Evolutionary conservation across 2,329 filamentous ascomycete genomes (phyloP), one percentile per base, ranked within the genome.

Genomic region (Hymenoscyphus salicellus): DNA sequence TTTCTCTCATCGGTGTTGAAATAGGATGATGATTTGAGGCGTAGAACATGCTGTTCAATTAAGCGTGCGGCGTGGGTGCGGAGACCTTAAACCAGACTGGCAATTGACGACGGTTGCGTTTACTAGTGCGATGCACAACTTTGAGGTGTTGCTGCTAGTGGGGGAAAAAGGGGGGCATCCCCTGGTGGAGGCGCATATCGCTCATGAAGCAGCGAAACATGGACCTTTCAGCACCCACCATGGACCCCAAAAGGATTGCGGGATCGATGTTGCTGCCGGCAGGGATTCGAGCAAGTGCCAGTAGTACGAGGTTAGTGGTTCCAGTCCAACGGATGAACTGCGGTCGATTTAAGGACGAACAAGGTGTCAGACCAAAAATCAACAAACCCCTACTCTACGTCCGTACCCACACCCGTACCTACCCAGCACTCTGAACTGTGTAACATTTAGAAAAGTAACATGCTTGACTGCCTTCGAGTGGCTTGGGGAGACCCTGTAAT

Each of bases 31-130:
- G 46, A 23, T 23, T 26, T 23, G 20, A 52, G 46, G 46, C 23
- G 16, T 60, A 8, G 43, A 30, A n/a, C 30, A 41, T 30, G 38
- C 17, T 23, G 14, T 20, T 38, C 49, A 61, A 61, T 61, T 61
- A 61, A 61, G 36, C 28, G 52, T 61, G 60, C 60, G 60, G 60
- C 60, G 60, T 55, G 32, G 38, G 6, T 56, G 38, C 26, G 60
- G 36, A 55, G 46, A 38, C 17, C 60, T 61, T 61, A 55, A 61
- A 56, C 60, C 23, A 41, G 43, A 38, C 20, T 43, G 60, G 60
- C 30, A 55, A 61, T 20, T 55, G 49, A 61, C 60, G 59, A 61
- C 23, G 43, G 26, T 14, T 32, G 26, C 36, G 36, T 38, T 38
- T 38, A 4, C 36, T 38, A 38, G 49, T 17, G 46, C 46, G 16